Conservation (phyloP, 2,329 filamentous ascomycete genomes). For the Penicillium sp. region DNA sequence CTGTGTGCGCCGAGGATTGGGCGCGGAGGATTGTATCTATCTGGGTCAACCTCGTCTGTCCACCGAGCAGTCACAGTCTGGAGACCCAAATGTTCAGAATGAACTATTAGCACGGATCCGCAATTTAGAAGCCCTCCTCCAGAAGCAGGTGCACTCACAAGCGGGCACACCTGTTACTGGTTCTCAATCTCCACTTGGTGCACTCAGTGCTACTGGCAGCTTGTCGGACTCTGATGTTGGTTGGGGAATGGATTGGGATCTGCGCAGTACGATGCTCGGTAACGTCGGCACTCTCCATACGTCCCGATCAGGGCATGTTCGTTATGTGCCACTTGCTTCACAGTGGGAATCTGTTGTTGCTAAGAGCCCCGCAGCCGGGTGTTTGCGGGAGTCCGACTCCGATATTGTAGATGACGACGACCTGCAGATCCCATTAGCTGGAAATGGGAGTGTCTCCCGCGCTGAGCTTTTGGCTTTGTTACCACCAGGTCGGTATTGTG, state of each 20-base stretch:
- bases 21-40: slow-evolving; percentile 40
- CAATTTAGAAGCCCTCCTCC: slow-evolving; percentile 37
- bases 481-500: slow-evolving; percentile 38
- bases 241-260: slow-evolving; percentile 19
- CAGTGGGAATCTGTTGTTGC: slow-evolving; percentile 33
- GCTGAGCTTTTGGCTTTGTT: slow-evolving; percentile 34
- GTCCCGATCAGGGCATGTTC: slow-evolving; percentile 37
- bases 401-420: slow-evolving; percentile 34
- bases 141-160: slow-evolving; percentile 32
- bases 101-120: slow-evolving; percentile 37
- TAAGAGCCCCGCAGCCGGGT: slow-evolving; percentile 26
- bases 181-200: slow-evolving; percentile 27
- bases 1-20: slow-evolving; percentile 40
- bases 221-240: slow-evolving; percentile 28
- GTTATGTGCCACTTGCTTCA: slow-evolving; percentile 35
- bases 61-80: slow-evolving; percentile 23
- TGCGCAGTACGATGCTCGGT: slow-evolving; percentile 21
- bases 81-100: slow-evolving; percentile 29
- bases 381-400: slow-evolving; percentile 25
- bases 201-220: slow-evolving; percentile 28
- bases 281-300: slow-evolving; percentile 33
- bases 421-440: slow-evolving; percentile 34
- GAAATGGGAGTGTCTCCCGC: slow-evolving; percentile 25
- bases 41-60: slow-evolving; percentile 36
- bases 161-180: slow-evolving; percentile 22